Percentiles rank a stretch among this genome's conserved stretches.
phyloP scores from a whole-genome alignment of 441 rosid genomes.

The Daphne laureola region DNA sequence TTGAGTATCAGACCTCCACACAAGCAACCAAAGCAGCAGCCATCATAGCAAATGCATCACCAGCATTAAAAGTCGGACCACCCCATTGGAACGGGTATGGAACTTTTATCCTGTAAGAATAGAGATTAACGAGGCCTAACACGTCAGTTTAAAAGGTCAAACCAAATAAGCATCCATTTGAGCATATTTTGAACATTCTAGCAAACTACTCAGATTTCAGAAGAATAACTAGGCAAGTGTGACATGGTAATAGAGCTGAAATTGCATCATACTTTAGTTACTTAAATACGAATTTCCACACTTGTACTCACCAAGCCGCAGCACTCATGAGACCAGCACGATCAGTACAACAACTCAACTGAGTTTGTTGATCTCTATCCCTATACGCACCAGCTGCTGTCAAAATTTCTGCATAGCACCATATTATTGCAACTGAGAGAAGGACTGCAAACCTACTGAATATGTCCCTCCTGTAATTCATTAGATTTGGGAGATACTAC shows the following conservation, averaged over 20 bases:
- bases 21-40: constrained; percentile 65
- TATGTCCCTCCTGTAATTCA: constrained; percentile 33
- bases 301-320: constrained; percentile 59
- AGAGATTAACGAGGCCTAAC: too few relatives aligned
- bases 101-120: constrained; percentile 48
- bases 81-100: constrained; percentile 93
- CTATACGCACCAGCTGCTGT: constrained; percentile 74
- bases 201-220: too few relatives aligned
- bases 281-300: neutral
- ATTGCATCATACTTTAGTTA: too few relatives aligned
- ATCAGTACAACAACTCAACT: constrained; percentile 70
- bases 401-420: constrained; percentile 71
- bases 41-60: constrained; percentile 56
- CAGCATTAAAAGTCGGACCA: constrained; percentile 51
- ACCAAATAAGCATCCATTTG: neutral
- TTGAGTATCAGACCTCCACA: constrained; percentile 41
- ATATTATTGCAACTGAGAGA: constrained; percentile 40
- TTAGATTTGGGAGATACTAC: constrained; percentile 61
- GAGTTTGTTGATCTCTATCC: constrained; percentile 42
- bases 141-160: neutral
- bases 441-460: constrained; percentile 50
- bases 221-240: too few relatives aligned
- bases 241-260: too few relatives aligned
- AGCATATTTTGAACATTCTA: neutral
- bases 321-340: constrained; percentile 75